These are phyloP conservation scores for Carex littledalei DNA, from an alignment of 176 grass and related monocot genomes.

Conservation along the genomic window DNA sequence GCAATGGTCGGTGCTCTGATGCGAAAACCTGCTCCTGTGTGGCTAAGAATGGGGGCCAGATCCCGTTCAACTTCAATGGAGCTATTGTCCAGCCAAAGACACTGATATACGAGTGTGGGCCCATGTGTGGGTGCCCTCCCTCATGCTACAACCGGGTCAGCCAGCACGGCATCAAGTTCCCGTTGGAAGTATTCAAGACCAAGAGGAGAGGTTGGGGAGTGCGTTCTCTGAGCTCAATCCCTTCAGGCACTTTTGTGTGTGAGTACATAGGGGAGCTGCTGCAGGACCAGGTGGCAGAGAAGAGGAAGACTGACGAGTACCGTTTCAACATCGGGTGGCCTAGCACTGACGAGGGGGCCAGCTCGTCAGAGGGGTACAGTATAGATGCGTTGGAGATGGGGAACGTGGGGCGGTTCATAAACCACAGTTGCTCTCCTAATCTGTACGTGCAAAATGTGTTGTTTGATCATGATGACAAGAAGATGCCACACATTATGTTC, in stretches of 20 bases:
- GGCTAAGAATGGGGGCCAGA: conserved; percentile 48
- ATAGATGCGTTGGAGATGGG: conserved; percentile 34
- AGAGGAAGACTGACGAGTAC: conserved; percentile 44
- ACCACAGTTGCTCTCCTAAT: conserved; percentile 52
- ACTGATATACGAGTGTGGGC: conserved; percentile 53
- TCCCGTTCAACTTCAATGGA: conserved; percentile 36
- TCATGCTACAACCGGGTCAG: conserved; percentile 43
- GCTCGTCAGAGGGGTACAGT: conserved; percentile 12
- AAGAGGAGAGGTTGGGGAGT: conserved; percentile 48
- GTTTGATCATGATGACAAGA: conserved; percentile 50
- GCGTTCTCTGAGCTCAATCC: conserved; percentile 44
- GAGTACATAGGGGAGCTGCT: conserved; percentile 55
- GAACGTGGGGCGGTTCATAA: conserved; percentile 51
- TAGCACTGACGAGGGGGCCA: conserved; percentile 28
- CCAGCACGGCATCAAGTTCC: conserved; percentile 42
- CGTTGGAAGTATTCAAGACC: conserved; percentile 49
- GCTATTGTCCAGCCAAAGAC: conserved; percentile 32
- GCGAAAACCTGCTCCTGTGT: conserved; percentile 42
- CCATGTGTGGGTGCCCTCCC: conserved; percentile 42
- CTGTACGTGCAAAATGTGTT: conserved; percentile 46
- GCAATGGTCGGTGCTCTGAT: conserved; percentile 40
- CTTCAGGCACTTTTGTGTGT: conserved; percentile 49
- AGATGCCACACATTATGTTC: conserved; percentile 47
- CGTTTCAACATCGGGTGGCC: conserved; percentile 31
- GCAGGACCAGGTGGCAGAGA: conserved; percentile 33